Evolutionary conservation across 2,329 filamentous ascomycete genomes (phyloP).

Genomic region (Paecilomyces niveus): DNA sequence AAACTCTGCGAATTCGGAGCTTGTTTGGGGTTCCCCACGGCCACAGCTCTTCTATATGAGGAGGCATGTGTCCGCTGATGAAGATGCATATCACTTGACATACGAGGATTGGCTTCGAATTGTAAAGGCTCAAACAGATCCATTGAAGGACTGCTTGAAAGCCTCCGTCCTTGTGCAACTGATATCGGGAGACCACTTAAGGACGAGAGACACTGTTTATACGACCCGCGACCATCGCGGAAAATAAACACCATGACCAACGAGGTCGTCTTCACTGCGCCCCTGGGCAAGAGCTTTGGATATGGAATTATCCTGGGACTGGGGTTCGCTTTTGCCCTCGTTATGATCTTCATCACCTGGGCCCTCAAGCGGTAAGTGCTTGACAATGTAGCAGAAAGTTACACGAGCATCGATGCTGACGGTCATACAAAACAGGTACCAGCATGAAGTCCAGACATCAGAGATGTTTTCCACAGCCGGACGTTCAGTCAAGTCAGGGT

Average conservation of each 20-base stretch:
- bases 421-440: conserved; percentile 41
- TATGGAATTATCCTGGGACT: conserved; percentile 73
- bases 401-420: neutral
- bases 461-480: conserved; percentile 91
- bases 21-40: neutral
- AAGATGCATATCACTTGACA: neutral
- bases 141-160: neutral
- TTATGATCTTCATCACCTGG: conserved; percentile 68
- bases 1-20: neutral
- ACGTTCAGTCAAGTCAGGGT: conserved; percentile 77
- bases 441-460: conserved; percentile 71
- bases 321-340: conserved; percentile 65
- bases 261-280: conserved; percentile 21
- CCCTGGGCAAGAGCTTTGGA: conserved; percentile 55
- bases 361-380: conserved; percentile 53
- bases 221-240: neutral
- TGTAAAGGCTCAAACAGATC: neutral
- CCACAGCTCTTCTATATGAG: neutral
- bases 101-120: neutral
- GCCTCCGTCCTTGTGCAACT: neutral
- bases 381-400: neutral
- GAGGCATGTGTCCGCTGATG: neutral
- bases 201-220: neutral
- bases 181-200: neutral
- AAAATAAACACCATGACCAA: conserved; percentile 14